These are phyloP conservation scores for Balamuthia mandrillaris DNA, from an alignment of 208 protist species.

Conservation along the genomic window DNA sequence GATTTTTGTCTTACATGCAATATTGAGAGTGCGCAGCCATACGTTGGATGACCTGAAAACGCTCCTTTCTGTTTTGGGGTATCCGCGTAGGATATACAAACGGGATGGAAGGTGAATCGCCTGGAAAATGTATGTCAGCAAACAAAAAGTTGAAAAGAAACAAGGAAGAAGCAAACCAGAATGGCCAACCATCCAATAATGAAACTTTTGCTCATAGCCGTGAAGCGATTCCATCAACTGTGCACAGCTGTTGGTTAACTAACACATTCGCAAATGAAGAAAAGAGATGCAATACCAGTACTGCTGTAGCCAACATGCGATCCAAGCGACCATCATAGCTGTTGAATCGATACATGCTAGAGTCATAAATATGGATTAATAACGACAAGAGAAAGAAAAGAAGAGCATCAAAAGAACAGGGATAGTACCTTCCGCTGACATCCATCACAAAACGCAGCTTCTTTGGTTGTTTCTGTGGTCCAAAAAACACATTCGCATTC, in stretches of 20 bases:
- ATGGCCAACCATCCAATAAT: slow-evolving; percentile 82
- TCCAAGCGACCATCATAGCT: slow-evolving; percentile 81
- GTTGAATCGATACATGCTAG: slow-evolving; percentile 90
- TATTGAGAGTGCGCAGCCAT: slow-evolving; percentile 90
- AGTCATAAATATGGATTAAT: background rate
- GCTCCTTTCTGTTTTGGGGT: slow-evolving; percentile 37
- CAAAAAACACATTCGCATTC: slow-evolving; percentile 35
- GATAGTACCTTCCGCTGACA: slow-evolving; percentile 70
- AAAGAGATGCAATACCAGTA: slow-evolving; percentile 85
- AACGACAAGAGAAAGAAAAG: no score
- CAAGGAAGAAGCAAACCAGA: background rate
- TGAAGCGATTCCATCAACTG: slow-evolving; percentile 78
- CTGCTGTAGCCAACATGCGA: slow-evolving; percentile 79
- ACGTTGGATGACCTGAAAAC: slow-evolving; percentile 71
- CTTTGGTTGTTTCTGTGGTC: slow-evolving; percentile 73
- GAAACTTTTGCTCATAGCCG: slow-evolving; percentile 80
- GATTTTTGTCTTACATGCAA: slow-evolving; percentile 73
- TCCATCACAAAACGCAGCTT: slow-evolving; percentile 85
- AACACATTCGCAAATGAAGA: no score
- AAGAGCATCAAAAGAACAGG: background rate
- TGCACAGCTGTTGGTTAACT: no score
- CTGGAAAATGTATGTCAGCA: slow-evolving; percentile 36
- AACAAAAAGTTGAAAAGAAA: background rate
- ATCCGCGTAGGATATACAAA: slow-evolving; percentile 11
- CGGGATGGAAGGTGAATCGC: slow-evolving; percentile 76